These are phyloP conservation scores for Plasmodium chabaudi DNA, from an alignment of 169 alveolate species.

Conservation along the genomic window DNA sequence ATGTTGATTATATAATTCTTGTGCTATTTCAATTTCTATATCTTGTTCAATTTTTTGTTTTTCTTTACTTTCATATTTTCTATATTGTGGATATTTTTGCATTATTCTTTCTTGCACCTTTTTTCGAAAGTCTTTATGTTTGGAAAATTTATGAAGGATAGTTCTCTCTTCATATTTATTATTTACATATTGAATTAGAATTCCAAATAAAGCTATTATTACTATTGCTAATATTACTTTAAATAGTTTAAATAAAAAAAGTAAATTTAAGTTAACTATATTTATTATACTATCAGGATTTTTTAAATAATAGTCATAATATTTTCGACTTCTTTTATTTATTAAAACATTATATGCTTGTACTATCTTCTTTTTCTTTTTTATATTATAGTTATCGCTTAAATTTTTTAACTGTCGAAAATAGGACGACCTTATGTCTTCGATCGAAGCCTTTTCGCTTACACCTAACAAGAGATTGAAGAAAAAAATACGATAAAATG, in stretches of 20 bases:
- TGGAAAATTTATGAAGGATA: slow-evolving; percentile 1
- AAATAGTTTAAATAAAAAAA: slow-evolving; percentile 28
- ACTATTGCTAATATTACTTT: slow-evolving; percentile 26
- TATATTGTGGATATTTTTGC: slow-evolving; percentile 24
- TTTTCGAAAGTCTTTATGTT: slow-evolving; percentile 48
- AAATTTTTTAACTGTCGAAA: slow-evolving; percentile 7
- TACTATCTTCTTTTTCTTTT: slow-evolving; percentile 40
- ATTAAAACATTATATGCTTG: slow-evolving; percentile 36
- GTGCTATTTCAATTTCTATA: slow-evolving; percentile 52
- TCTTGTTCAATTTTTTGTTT: slow-evolving; percentile 42
- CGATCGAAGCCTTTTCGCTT: slow-evolving; percentile 4
- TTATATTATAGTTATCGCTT: slow-evolving; percentile 5
- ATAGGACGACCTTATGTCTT: slow-evolving; percentile 23
- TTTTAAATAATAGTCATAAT: slow-evolving; percentile 65
- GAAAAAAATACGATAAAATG: not conserved
- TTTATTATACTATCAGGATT: slow-evolving; percentile 60
- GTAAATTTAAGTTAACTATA: slow-evolving; percentile 23
- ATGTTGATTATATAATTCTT: slow-evolving; percentile 6
- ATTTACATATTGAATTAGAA: slow-evolving; percentile 39
- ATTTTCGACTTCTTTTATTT: slow-evolving; percentile 41
- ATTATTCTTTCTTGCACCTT: slow-evolving; percentile 33
- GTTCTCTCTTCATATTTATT: slow-evolving; percentile 37
- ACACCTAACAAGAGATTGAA: slow-evolving; percentile 13
- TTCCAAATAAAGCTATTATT: slow-evolving; percentile 10
- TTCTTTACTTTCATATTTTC: slow-evolving; percentile 16